Base-by-base conservation (phyloP, 73 alveolate species). In the Blepharisma stoltei region DNA sequence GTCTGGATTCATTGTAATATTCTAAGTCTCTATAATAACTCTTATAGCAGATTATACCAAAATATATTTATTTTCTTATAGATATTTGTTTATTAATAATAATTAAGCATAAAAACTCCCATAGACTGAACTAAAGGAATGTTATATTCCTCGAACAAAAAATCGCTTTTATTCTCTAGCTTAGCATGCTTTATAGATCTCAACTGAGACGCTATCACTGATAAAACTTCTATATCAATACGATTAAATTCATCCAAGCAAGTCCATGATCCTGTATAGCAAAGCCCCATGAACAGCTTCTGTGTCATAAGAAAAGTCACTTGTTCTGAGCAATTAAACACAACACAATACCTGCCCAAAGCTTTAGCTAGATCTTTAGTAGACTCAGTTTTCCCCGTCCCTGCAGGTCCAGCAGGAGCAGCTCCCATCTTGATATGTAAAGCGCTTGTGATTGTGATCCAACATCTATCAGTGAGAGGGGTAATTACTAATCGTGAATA, bases 1-100 rank as follows among this genome's bases (percentile, higher is more conserved):
- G 67, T 99, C 99, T 48, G 99, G 99, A 85, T 96, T 96, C 99
- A 96, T 96, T 7, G 99, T 96, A 80, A 96, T n/a, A n/a, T n/a
- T n/a, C n/a, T n/a, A n/a, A n/a, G n/a, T n/a, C n/a, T 94, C 91
- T 94, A 93, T 67, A 83, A 82, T 81, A 65, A 80, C 84, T 81
- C 86, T 78, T 44, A 73, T 77, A 77, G 85, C 88, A 71, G 78
- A 73, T 48, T 76, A 82, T 70, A 77, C n/a, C n/a, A n/a, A n/a
- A n/a, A n/a, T n/a, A n/a, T 70, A 78, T 78, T 85, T 71, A 77
- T 78, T 60, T 78, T 83, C 77, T 80, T 78, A 7, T 85, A 78
- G 68, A 71, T 70, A 54, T 85, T 80, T 88, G 77, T 77, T 83
- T 65, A 83, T n/a, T n/a, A n/a, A n/a, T n/a, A n/a, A n/a, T n/a